Base-by-base conservation (phyloP, 2,329 filamentous ascomycete genomes). In the Stemphylium lycopersici region DNA sequence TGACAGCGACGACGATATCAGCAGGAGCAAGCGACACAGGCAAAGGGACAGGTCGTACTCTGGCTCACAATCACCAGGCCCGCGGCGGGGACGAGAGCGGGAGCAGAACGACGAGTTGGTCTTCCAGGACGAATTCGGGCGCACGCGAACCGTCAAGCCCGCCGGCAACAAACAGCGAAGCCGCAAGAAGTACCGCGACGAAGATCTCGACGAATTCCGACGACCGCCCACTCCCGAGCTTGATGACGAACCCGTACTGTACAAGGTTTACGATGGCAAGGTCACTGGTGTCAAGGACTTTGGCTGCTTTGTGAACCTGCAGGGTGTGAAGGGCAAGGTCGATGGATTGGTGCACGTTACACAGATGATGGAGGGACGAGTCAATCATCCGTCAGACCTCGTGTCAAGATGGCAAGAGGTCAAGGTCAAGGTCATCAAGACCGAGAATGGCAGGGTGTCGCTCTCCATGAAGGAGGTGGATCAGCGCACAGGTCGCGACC, bases 401-500 rank as follows among this genome's bases (percentile, higher is more conserved):
- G 82, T 99, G 4, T 84, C 88, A 2, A 84, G 85, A 56, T 90
- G 90, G 5, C 93, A 98, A 71, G 79, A 85, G 1, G 91, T 99
- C 48, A 96, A 95, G 74, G 91, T 98, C 66, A 99, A 99, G 74
- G 89, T 99, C 20, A 81, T 89, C 67, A 96, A 90, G 70, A 87
- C 96, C 48, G 90, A 98, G 69, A 88, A 89, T 3, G 86, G 81
- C 48, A 84, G 90, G 24, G 88, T 98, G 66, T 93, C 92, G 0
- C 78, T 99, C 5, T 96, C 93, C 0, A 97, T 99, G 93, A 96
- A 96, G 70, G 93, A 97, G 58, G 93, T 97, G 13, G 93, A 99
- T 65, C 95, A 99, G 73, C 83, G 85, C 26, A 93, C 90, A 3
- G 95, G 95, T 5, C 84, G 86, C 69, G 95, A 99, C 69, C 78